Percentiles rank a stretch among this genome's conserved stretches.
phyloP scores from a whole-genome alignment of 1,284 basidiomycete species.

The Thecaphora frezii region DNA sequence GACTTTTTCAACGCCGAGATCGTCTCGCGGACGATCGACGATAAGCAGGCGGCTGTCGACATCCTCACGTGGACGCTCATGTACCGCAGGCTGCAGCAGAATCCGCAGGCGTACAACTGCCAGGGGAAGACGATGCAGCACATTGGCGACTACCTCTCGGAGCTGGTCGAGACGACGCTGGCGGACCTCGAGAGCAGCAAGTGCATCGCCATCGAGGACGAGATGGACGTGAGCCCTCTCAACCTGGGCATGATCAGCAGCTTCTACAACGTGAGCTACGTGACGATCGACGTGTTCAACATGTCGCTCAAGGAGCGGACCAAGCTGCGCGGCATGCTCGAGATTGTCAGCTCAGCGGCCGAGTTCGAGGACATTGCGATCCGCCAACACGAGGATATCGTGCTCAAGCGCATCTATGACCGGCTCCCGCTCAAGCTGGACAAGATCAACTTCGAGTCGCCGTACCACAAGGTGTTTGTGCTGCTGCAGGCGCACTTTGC shows the following conservation, averaged over 20 bases:
- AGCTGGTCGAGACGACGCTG: conserved; percentile 90
- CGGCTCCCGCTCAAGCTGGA: conserved; percentile 93
- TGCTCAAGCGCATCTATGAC: conserved; percentile 78
- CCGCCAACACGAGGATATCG: conserved; percentile 66
- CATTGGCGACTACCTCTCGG: conserved; percentile 67
- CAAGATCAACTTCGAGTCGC: conserved; percentile 81
- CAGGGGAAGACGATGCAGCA: conserved; percentile 52
- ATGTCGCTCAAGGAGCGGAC: conserved; percentile 92
- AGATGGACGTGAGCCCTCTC: conserved; percentile 62
- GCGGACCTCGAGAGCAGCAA: conserved; percentile 89
- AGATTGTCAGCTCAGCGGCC: conserved; percentile 91
- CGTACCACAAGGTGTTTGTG: conserved; percentile 97
- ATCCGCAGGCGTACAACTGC: conserved; percentile 62
- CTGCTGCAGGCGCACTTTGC: conserved; percentile 96
- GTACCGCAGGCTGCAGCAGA: conserved; percentile 93
- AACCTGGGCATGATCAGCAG: conserved; percentile 63
- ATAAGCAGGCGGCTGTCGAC: conserved; percentile 63
- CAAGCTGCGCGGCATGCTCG: conserved; percentile 93
- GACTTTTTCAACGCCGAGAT: conserved; percentile 99
- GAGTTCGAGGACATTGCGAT: conserved; percentile 96
- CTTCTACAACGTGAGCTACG: conserved; percentile 70
- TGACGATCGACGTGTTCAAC: conserved; percentile 94
- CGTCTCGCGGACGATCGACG: conserved; percentile 93
- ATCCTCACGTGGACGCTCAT: conserved; percentile 94
- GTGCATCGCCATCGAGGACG: conserved; percentile 82